Percentiles rank a stretch among this genome's conserved stretches.
These are phyloP conservation scores for Sporothrix humicola DNA, from an alignment of 2,329 filamentous ascomycete genomes.

Conservation along the genomic window DNA sequence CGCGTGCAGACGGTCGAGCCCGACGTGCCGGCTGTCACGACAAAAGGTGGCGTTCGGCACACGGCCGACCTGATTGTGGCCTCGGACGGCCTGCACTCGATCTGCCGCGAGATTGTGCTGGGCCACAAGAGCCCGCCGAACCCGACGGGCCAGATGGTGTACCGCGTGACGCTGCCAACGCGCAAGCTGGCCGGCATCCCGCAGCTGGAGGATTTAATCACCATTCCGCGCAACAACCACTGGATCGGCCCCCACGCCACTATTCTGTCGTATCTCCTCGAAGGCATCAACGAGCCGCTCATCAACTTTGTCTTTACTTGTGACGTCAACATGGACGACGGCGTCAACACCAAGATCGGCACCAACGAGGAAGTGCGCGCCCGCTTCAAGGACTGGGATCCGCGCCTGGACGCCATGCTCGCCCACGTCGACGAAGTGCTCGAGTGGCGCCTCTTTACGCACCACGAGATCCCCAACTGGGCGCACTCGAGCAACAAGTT, in stretches of 20 bases:
- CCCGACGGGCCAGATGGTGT: conserved; percentile 57
- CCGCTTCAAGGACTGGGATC: conserved; percentile 36
- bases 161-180: conserved; percentile 51
- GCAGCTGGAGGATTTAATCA: conserved; percentile 52
- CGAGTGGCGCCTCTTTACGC: conserved; percentile 34
- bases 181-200: conserved; percentile 47
- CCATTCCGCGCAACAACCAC: conserved; percentile 57
- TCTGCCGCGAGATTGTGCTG: conserved; percentile 32
- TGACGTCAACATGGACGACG: conserved; percentile 31
- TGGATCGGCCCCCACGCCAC: conserved; percentile 56
- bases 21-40: conserved; percentile 20
- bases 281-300: conserved; percentile 33
- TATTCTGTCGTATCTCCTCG: conserved; percentile 31
- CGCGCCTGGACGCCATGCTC: conserved; percentile 32
- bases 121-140: conserved; percentile 35
- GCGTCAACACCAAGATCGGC: conserved; percentile 31
- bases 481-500: conserved; percentile 43
- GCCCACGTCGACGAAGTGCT: conserved; percentile 29
- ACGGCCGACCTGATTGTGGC: conserved; percentile 34
- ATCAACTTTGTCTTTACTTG: conserved; percentile 36
- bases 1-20: conserved; percentile 32
- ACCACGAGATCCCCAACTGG: conserved; percentile 32
- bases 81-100: conserved; percentile 35
- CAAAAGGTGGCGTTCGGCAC: conserved; percentile 6
- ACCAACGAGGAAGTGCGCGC: conserved; percentile 30